Evolutionary conservation across 2,329 filamentous ascomycete genomes (phyloP).

Genomic region (Nemania serpens): DNA sequence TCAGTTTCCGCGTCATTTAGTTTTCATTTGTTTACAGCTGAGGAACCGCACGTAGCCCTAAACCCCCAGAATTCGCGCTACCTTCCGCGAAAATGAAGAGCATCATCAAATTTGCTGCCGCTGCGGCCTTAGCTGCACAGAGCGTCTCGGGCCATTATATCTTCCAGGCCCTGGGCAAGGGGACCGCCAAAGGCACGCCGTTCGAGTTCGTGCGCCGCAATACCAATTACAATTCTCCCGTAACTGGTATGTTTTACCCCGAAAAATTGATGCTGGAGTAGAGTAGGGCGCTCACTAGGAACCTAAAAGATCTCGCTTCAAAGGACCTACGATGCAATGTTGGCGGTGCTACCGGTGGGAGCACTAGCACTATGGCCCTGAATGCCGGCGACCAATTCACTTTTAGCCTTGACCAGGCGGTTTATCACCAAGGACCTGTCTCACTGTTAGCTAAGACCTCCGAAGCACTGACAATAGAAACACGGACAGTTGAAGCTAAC

Average conservation of each 20-base stretch:
- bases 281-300: not conserved
- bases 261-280: not conserved
- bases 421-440: constrained; percentile 49
- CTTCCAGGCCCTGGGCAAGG: constrained; percentile 45
- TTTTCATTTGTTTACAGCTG: not conserved
- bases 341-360: constrained; percentile 42
- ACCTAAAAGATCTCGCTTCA: constrained; percentile 44
- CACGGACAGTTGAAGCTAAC: constrained; percentile 12
- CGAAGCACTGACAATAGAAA: not conserved
- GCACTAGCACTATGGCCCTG: constrained; percentile 43
- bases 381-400: constrained; percentile 48
- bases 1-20: not conserved
- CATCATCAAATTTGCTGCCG: constrained; percentile 35
- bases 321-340: constrained; percentile 50
- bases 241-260: constrained; percentile 43
- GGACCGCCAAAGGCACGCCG: constrained; percentile 39
- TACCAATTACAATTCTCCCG: constrained; percentile 54
- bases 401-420: constrained; percentile 45
- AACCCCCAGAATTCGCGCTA: not conserved
- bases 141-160: constrained; percentile 48
- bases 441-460: constrained; percentile 34
- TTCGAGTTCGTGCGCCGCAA: constrained; percentile 50
- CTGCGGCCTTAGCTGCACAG: constrained; percentile 40
- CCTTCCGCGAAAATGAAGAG: constrained; percentile 42
- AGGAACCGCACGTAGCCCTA: not conserved